Base-by-base conservation (phyloP, 1,284 basidiomycete species). In the Fereydounia khargensis region DNA sequence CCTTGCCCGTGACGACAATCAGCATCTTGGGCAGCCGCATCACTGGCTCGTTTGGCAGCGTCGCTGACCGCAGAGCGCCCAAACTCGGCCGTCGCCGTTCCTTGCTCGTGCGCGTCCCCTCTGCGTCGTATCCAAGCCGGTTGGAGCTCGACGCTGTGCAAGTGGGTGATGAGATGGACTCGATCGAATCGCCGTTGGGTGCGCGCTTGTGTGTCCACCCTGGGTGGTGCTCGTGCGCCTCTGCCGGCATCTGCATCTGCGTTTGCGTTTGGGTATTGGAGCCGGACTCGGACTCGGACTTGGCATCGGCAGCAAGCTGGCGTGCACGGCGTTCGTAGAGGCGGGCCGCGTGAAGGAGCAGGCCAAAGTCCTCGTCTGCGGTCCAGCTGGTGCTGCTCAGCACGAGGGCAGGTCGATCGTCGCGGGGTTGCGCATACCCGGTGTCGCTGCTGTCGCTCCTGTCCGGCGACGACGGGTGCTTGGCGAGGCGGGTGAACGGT, bases 321-420 rank as follows among this genome's bases (percentile, higher is more conserved):
- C 55, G 42, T 0, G 73, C 90, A 47, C 79, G 80, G 28, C 69
- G 56, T 64, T 95, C 86, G 73, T 92, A 95, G 20, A 79, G 40
- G 2, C 52, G 28, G 0, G 63, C 66, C 7, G 73, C 71, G 4
- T 55, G 32, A 7, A 75, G 35, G 5, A 99, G 82, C 33, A 95
- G 82, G 3, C 82, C 79, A 60, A 99, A 97, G 75, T 98, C 91
- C 77, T 99, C 95, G 71, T 99, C 95, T 6, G 89, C 85, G 0
- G 95, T 98, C 94, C 95, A 98, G 9, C 88, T 91, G 0, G 95
- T 99, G 62, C 89, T 90, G 20, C 88, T 90, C 17, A 99, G 85
- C 17, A 97, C 68, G 3, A 98, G 78, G 0, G 89, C 91, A 2
- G 91, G 89, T 49, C 92, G 81, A 28, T 70, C 66, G 4, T 42